These are phyloP conservation scores for Hyaloscypha variabilis DNA, from an alignment of 495 filamentous ascomycete genomes.

Conservation along the genomic window DNA sequence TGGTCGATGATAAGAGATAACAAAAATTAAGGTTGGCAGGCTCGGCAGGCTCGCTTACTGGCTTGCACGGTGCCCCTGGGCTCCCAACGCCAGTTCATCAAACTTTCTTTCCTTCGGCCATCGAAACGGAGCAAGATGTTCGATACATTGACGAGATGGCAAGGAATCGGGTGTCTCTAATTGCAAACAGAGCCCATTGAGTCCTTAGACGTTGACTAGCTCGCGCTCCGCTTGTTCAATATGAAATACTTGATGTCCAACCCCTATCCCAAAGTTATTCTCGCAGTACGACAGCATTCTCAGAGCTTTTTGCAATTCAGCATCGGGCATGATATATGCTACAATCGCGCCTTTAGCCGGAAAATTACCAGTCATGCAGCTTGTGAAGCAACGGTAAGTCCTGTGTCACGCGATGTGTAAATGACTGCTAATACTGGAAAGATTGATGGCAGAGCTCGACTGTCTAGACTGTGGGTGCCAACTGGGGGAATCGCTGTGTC, in stretches of 20 bases:
- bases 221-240: not conserved
- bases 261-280: not conserved
- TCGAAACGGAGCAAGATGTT: not conserved
- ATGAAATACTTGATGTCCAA: not conserved
- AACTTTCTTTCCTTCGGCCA: not conserved
- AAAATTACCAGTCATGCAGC: not conserved
- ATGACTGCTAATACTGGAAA: not conserved
- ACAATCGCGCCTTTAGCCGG: not conserved
- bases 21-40: not conserved
- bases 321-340: not conserved
- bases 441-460: conserved; percentile 61
- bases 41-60: not conserved
- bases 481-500: conserved; percentile 69
- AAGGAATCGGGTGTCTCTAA: not conserved
- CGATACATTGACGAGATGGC: not conserved
- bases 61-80: not conserved
- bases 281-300: not conserved
- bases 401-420: not conserved
- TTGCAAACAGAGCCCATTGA: not conserved
- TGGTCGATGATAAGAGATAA: not conserved
- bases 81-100: not conserved
- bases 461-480: conserved; percentile 78
- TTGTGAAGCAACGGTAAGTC: not conserved
- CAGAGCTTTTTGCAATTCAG: not conserved
- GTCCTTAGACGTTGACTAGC: not conserved